Conservation (phyloP, 2,329 filamentous ascomycete genomes). For the Ceratocystis diversiconidia region DNA sequence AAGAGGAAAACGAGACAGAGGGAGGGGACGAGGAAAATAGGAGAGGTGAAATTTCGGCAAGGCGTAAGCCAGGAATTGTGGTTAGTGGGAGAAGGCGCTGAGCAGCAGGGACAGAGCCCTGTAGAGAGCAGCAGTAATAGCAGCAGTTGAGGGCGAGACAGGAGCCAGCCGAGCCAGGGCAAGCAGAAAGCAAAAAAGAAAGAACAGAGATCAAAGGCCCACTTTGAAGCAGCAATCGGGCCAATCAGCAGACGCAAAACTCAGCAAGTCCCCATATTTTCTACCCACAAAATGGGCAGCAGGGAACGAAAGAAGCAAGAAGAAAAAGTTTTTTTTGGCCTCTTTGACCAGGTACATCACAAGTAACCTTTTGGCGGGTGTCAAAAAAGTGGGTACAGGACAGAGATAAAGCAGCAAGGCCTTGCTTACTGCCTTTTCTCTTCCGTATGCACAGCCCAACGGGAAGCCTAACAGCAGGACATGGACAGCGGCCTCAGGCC, state of each 20-base stretch:
- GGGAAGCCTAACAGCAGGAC: not conserved
- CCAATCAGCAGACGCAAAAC: not conserved
- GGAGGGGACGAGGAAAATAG: conserved; percentile 14
- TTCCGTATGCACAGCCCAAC: too few species aligned
- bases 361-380: not conserved
- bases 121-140: conserved; percentile 2
- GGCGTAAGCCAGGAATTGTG: conserved; percentile 4
- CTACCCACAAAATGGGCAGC: not conserved
- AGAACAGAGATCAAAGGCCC: not conserved
- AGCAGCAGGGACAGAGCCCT: not conserved
- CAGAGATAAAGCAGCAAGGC: not conserved
- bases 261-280: not conserved
- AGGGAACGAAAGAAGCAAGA: not conserved
- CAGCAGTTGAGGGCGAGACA: not conserved
- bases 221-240: not conserved
- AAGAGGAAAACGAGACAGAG: not conserved
- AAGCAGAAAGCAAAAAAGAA: not conserved
- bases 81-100: not conserved
- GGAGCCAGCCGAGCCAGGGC: not conserved
- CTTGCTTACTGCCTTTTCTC: conserved; percentile 1
- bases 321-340: conserved; percentile 6
- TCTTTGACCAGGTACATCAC: too few species aligned
- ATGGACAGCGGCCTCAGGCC: too few species aligned
- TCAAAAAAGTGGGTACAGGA: not conserved
- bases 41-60: conserved; percentile 12